phyloP scores from a whole-genome alignment of 768 basidiomycete species.

The Trametes cinnabarina region DNA sequence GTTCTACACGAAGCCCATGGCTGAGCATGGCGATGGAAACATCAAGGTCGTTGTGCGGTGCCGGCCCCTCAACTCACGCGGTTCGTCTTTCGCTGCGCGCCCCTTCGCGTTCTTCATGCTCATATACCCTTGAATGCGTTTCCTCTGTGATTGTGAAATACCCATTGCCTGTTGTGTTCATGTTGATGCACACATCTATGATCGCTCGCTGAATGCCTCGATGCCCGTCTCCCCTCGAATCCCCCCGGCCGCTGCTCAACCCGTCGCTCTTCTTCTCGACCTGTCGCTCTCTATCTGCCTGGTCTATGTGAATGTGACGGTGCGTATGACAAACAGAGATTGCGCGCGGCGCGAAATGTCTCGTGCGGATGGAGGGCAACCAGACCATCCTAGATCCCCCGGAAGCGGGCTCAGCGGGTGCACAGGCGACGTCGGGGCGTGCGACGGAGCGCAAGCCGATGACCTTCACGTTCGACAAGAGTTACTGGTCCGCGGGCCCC shows the following conservation, averaged over 20 bases:
- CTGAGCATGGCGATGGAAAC: slow-evolving; percentile 79
- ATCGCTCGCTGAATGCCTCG: too few species aligned
- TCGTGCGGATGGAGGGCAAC: slow-evolving; percentile 94
- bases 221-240: too few species aligned
- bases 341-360: slow-evolving; percentile 86
- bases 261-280: neutral
- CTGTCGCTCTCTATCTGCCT: neutral
- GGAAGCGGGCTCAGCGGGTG: slow-evolving; percentile 62
- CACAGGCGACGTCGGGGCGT: slow-evolving; percentile 58
- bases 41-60: slow-evolving; percentile 95
- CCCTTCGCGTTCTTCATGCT: neutral
- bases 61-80: slow-evolving; percentile 92
- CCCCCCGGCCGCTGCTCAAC: too few species aligned
- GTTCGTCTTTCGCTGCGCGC: slow-evolving; percentile 44
- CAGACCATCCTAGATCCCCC: slow-evolving; percentile 92
- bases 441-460: slow-evolving; percentile 89
- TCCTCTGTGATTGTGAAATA: too few species aligned
- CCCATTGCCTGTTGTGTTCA: too few species aligned
- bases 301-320: neutral
- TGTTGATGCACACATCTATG: too few species aligned
- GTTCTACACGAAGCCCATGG: slow-evolving; percentile 41
- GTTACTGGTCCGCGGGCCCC: slow-evolving; percentile 93
- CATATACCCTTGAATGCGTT: too few species aligned
- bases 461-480: slow-evolving; percentile 94
- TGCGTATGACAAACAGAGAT: slow-evolving; percentile 56